Base-by-base conservation (phyloP, 352 stramenopile species). In the Pythium grandisporangium region DNA sequence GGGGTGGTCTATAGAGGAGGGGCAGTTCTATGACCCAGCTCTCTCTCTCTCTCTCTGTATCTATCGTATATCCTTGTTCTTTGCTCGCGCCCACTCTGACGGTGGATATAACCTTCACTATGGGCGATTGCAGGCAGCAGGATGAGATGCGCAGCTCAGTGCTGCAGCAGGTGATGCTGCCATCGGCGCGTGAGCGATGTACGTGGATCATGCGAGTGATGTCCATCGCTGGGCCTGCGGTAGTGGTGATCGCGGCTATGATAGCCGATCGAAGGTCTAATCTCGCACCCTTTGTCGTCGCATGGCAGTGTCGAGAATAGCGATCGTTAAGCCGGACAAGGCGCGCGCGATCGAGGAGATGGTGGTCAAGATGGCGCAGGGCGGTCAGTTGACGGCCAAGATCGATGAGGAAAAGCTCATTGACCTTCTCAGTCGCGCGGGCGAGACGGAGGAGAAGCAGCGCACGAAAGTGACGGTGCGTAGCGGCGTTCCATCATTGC, bases 291-390 rank as follows among this genome's bases (percentile, higher is more conserved):
- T 45, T 11, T 34, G 14, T 21, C 7, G 43, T 14, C 34, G 19
- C 41, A 3, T 17, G 38, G 5, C 30, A 93, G 80, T 93, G 41
- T 78, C 73, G 37, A 76, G 77, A 77, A 85, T 93, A 77, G 70
- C 74, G 30, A 93, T 93, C 42, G 80, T 93, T 10, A 93, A 93
- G 69, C 77, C 80, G 2, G 77, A 93, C 50, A 93, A 93, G 58
- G 74, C 80, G 17, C 73, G 74, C 12, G 75, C 71, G 19, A 84
- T 93, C 34, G 80, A 90, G 58, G 80, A 89, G 38, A 84, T 86
- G 73, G 63, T 93, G 27, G 74, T 90, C 26, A 68, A 91, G 58
- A 90, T 93, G 80, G 80, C 80, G 21, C 80, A 90, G 57, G 66
- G 73, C n/a, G 80, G 80, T 13, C 76, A 93, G 48, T 48, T 93